phyloP scores from a whole-genome alignment of 2,329 filamentous ascomycete genomes.

The Drechslerella coelobrocha region DNA sequence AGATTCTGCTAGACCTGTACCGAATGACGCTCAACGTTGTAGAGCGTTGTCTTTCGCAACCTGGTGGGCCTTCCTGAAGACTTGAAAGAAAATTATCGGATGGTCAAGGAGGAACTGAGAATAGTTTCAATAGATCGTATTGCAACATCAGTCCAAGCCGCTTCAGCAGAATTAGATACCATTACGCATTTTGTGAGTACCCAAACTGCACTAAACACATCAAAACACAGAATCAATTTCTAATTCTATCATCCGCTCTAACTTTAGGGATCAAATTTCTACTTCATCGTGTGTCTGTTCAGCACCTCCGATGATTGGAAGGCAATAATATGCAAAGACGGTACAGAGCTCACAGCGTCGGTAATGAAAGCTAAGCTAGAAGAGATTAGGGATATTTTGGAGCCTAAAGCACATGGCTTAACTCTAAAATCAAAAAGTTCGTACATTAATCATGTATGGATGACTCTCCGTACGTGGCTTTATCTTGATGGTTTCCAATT shows the following conservation, averaged over 20 bases:
- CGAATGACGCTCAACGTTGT: neutral
- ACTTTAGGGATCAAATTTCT: neutral
- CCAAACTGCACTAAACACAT: no score
- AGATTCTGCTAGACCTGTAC: neutral
- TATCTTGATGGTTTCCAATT: neutral
- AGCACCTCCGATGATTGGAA: neutral
- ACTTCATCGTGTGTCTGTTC: neutral
- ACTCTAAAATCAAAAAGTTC: neutral
- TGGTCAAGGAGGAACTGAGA: no score
- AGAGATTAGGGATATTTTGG: neutral
- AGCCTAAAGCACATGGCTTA: neutral
- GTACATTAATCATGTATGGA: constrained; percentile 6
- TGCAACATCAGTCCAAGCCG: no score
- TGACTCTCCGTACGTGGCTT: constrained; percentile 4
- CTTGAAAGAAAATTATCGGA: no score
- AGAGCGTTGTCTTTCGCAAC: neutral
- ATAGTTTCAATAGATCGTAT: no score
- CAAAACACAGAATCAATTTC: no score
- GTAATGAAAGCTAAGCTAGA: neutral
- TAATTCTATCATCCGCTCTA: no score
- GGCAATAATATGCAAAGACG: neutral
- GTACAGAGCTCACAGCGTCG: neutral
- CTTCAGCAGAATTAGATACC: no score
- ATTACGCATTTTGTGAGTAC: no score
- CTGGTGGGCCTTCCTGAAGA: neutral